Evolutionary conservation across 192 early-diverging fungal species (phyloP), one percentile per base, ranked within the genome.

Genomic region (Umbelopsis sp.): DNA sequence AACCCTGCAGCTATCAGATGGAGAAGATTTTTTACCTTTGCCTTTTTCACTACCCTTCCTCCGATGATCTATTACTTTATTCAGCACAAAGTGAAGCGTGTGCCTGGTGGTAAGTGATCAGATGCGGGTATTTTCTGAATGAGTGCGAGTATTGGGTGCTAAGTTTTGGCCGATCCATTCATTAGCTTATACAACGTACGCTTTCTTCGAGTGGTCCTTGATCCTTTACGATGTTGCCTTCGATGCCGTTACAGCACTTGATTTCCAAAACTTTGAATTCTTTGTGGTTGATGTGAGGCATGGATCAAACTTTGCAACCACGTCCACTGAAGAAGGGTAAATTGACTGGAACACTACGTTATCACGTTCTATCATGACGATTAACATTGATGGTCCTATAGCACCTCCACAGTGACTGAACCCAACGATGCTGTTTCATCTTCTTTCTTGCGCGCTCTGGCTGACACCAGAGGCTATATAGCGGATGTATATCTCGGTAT

Each of bases 161-260:
- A 20, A 17, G 17, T 29, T 14, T 3, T 14, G n/a, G 11, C 38
- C 34, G 2, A 72, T 4, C 14, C 29, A 32, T 69, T 26, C 25
- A 45, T 20, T 76, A 80, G 93, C 93, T 2, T 92, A 94, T 70
- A 92, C 90, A 21, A 84, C 77, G 51, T 94, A 94, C 69, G 89
- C 91, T 36, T 93, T 93, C 81, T 94, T 93, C 71, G 92, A 93
- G 70, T 94, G 92, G 92, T 85, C 89, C 12, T 76, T 94, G 24
- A 94, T 94, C 53, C 31, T 91, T n/a, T 91, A 91, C 43, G 89
- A 91, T 71, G 88, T 94, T 20, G 83, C 86, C 69, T 93, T 89
- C 71, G 91, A 93, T 69, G 89, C 89, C n/a, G 83, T 91, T 29
- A 85, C 86, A 70, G 82, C 85, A 71, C 80, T 85, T 50, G 93